phyloP scores from a whole-genome alignment of 2,329 filamentous ascomycete genomes.

The Hyphodiscus sp. region DNA sequence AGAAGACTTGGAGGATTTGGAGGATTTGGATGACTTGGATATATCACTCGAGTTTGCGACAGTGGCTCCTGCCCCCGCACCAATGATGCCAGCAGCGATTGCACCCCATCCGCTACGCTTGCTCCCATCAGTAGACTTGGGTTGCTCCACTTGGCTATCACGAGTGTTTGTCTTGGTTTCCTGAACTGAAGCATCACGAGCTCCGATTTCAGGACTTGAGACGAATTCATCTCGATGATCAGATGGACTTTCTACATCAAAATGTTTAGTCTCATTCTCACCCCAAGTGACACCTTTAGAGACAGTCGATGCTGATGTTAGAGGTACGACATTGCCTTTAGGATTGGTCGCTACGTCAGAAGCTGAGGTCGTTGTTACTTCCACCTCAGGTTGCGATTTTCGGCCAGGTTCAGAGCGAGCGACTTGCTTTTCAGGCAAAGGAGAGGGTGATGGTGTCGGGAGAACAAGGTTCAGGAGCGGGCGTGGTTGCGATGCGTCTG shows the following conservation, averaged over 20 bases:
- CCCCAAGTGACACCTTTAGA: conserved; percentile 60
- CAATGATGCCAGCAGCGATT: conserved; percentile 44
- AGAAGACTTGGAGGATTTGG: conserved; percentile 8
- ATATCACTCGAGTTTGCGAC: conserved; percentile 20
- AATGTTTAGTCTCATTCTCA: conserved; percentile 57
- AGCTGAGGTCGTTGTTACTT: conserved; percentile 9
- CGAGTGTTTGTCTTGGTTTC: background rate
- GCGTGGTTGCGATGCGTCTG: conserved; percentile 28
- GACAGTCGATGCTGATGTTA: conserved; percentile 36
- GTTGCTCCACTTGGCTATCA: background rate
- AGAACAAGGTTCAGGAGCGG: conserved; percentile 55
- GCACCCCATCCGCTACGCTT: conserved; percentile 42
- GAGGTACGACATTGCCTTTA: conserved; percentile 38
- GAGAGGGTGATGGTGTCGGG: conserved; percentile 52
- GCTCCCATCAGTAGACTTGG: background rate
- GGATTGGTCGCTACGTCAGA: conserved; percentile 35
- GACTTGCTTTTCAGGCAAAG: conserved; percentile 38
- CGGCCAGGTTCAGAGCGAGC: conserved; percentile 10
- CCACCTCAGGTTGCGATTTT: conserved; percentile 9
- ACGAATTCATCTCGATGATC: conserved; percentile 27
- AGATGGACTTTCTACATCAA: conserved; percentile 54
- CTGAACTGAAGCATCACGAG: background rate
- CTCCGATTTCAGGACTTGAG: conserved; percentile 8
- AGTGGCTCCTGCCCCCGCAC: conserved; percentile 32
- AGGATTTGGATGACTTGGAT: conserved; percentile 12